These are phyloP conservation scores for Fusarium metavorans DNA, from an alignment of 2,329 filamentous ascomycete genomes.

Conservation along the genomic window DNA sequence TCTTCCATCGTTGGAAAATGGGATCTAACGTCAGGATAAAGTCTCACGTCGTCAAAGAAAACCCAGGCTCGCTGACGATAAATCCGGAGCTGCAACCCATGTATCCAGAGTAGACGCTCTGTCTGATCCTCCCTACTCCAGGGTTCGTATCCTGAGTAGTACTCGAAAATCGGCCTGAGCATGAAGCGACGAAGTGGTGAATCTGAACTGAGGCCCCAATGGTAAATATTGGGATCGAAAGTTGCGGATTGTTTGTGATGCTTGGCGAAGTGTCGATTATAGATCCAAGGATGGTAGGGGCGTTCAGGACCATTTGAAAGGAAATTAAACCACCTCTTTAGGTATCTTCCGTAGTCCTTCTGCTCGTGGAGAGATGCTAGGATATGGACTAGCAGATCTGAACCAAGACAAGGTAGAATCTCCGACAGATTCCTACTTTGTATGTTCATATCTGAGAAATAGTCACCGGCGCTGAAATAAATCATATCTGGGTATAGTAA, in stretches of 20 bases:
- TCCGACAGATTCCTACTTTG: background rate
- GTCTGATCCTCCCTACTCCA: background rate
- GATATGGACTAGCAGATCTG: background rate
- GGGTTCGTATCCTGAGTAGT: background rate
- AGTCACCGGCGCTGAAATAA: background rate
- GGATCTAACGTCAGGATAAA: background rate
- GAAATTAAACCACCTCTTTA: background rate
- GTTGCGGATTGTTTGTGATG: background rate
- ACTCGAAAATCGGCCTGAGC: background rate
- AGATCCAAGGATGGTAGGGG: background rate
- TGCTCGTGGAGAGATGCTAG: background rate
- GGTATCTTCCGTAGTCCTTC: background rate
- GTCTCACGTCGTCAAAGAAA: background rate
- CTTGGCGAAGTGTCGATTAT: background rate
- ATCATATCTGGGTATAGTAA: background rate
- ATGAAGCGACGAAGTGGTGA: background rate
- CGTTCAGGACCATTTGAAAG: background rate
- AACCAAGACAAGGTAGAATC: background rate
- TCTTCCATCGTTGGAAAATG: background rate
- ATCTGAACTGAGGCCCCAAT: background rate
- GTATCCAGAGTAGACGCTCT: background rate
- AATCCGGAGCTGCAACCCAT: background rate
- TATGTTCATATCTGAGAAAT: background rate
- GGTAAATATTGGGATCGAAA: background rate
- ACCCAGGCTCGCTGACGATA: conserved; percentile 2